Evolutionary conservation across 768 basidiomycete genomes (phyloP), one percentile per base, ranked within the genome.

Genomic region (Porpolomopsis calyptriformis): DNA sequence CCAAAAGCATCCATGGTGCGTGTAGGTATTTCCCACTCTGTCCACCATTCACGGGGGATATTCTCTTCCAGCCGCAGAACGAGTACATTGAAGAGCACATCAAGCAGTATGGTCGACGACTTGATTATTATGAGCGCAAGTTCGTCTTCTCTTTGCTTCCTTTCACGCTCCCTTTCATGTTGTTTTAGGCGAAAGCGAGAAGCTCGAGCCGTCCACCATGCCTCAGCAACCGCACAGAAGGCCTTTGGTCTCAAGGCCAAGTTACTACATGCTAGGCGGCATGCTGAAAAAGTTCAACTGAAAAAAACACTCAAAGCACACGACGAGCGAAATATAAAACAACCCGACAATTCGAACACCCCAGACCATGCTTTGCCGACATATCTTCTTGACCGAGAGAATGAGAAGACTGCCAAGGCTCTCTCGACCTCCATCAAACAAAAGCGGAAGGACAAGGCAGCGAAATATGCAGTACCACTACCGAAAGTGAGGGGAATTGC

Each of bases 261-360:
- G 66, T 72, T 98, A n/a, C 81, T 97, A 6, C 96, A 99, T 58
- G 89, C 90, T 29, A 93, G 85, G 64, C 85, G 94, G 49, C 90
- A 98, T 68, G 80, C 89, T 24, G 89, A 99, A 68, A 99, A 98
- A 70, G 90, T 99, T 37, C 90, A 92, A 59, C 85, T 99, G 69
- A 94, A 91, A 68, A 99, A 98, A 73, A 93, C 91, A n/a, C 84
- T 99, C 65, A 97, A 96, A 64, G 92, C 92, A 8, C 96, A 99
- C 70, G 96, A 99, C 67, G 94, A 98, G 65, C 85, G 96, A 51
- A 92, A 98, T 59, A 80, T 97, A 70, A 99, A 98, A 68, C 85
- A 93, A 59, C 76, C 88, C 37, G 92, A 94, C 62, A 73, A 81
- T 1, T 81, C 82, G 1, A 72, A 83, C 14, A 78, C 82, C 33